Percentiles rank a stretch among this genome's conserved stretches.
Conservation (phyloP, 2,329 filamentous ascomycete genomes). For the Phialemoniopsis sp. region DNA sequence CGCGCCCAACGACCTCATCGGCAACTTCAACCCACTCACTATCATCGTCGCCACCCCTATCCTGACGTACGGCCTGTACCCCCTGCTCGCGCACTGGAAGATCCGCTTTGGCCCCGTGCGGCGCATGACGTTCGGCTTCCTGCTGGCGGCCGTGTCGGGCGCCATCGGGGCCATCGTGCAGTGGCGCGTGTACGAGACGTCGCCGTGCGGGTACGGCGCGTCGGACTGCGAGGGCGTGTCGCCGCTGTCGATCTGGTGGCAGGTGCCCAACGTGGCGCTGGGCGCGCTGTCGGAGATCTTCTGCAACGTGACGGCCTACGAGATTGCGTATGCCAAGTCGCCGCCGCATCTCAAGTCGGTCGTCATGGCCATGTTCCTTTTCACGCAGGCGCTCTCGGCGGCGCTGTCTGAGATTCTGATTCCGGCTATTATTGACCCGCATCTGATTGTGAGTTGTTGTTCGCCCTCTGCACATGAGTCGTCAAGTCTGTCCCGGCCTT, state of each 20-base stretch:
- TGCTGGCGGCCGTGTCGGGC: constrained; percentile 22
- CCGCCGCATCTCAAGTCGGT: constrained; percentile 61
- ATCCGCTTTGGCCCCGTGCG: constrained; percentile 56
- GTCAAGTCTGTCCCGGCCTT: not conserved
- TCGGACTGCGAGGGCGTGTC: constrained; percentile 30
- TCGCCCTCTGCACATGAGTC: not conserved
- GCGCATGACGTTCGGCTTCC: constrained; percentile 55
- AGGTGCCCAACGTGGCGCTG: constrained; percentile 44
- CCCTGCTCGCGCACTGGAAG: constrained; percentile 41
- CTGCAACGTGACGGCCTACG: constrained; percentile 58
- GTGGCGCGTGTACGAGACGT: constrained; percentile 52
- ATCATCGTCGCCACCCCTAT: constrained; percentile 55
- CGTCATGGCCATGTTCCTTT: constrained; percentile 51
- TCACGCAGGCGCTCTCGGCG: constrained; percentile 54
- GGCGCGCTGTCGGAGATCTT: constrained; percentile 53
- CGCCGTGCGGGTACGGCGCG: constrained; percentile 46
- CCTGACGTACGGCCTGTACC: constrained; percentile 52
- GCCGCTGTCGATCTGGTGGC: constrained; percentile 47
- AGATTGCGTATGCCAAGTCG: constrained; percentile 66
- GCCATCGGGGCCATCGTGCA: constrained; percentile 55
- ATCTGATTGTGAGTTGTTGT: constrained; percentile 21
- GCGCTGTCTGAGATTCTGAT: constrained; percentile 41
- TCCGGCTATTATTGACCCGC: constrained; percentile 35
- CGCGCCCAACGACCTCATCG: constrained; percentile 57
- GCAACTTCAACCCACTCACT: constrained; percentile 54